Conservation (phyloP, 2,329 filamentous ascomycete species). For the Fusarium tuaranense region DNA sequence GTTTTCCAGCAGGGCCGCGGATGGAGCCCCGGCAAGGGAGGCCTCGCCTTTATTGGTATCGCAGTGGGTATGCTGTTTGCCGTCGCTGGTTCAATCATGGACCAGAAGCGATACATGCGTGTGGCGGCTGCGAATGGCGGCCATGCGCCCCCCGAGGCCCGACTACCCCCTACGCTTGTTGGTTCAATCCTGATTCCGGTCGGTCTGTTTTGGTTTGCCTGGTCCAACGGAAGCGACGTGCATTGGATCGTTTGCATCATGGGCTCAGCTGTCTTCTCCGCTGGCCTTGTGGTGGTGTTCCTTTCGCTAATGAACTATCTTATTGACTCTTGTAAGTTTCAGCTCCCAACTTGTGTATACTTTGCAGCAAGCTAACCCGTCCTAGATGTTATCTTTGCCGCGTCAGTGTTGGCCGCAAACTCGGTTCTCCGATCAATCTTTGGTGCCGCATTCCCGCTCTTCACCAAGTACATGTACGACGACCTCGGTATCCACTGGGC, state of each 20-base stretch:
- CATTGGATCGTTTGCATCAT: slow-evolving; percentile 67
- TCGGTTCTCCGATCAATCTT: slow-evolving; percentile 78
- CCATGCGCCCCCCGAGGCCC: slow-evolving; percentile 71
- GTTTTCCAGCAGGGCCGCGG: slow-evolving; percentile 70
- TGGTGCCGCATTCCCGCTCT: slow-evolving; percentile 79
- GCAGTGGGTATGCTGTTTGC: slow-evolving; percentile 72
- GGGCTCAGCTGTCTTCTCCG: slow-evolving; percentile 62
- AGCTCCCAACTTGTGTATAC: background rate
- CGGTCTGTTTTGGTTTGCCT: slow-evolving; percentile 75
- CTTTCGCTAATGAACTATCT: slow-evolving; percentile 75
- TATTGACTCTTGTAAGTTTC: slow-evolving; percentile 67
- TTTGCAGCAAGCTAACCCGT: slow-evolving; percentile 22
- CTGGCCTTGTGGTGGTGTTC: slow-evolving; percentile 73
- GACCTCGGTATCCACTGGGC: slow-evolving; percentile 81
- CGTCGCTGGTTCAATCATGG: slow-evolving; percentile 62
- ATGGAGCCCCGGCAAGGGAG: slow-evolving; percentile 69
- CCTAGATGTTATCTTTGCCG: slow-evolving; percentile 77
- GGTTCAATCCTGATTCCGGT: slow-evolving; percentile 69
- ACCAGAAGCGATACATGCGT: slow-evolving; percentile 65
- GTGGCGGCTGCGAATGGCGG: slow-evolving; percentile 61
- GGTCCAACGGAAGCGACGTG: slow-evolving; percentile 67
- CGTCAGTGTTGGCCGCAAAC: slow-evolving; percentile 79
- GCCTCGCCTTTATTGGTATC: slow-evolving; percentile 73
- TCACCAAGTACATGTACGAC: slow-evolving; percentile 70
- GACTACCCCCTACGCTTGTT: slow-evolving; percentile 70